Percentiles rank a stretch among this genome's conserved stretches.
Conservation (phyloP, 257 asterid species). For the Petunia axillaris region DNA sequence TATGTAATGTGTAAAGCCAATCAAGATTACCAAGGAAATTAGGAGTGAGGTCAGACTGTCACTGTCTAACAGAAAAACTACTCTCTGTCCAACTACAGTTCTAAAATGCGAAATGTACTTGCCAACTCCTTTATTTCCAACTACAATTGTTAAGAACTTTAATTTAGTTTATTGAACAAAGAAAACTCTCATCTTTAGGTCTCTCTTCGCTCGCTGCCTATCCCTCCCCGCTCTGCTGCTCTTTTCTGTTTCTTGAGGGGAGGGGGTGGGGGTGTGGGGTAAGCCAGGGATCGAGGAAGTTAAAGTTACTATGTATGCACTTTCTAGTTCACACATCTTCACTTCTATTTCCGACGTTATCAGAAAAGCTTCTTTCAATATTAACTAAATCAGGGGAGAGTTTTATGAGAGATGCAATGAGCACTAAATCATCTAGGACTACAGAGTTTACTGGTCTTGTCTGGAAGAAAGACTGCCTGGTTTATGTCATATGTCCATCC, state of each 20-base stretch:
- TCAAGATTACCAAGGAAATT: neutral
- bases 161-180: neutral
- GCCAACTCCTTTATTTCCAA: neutral
- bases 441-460: too few relatives aligned
- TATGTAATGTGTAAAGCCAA: neutral
- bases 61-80: neutral
- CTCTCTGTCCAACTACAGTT: neutral
- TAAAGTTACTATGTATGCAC: neutral
- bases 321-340: slow-evolving; percentile 1
- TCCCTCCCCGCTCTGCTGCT: neutral
- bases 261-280: neutral
- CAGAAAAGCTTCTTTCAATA: neutral
- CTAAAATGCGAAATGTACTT: slow-evolving; percentile 13
- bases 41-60: neutral
- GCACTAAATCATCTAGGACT: too few relatives aligned
- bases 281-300: neutral
- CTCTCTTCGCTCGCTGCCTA: neutral
- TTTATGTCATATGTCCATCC: neutral
- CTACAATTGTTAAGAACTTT: neutral
- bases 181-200: neutral
- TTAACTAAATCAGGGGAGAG: too few relatives aligned
- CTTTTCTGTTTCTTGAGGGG: neutral
- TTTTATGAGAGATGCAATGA: too few relatives aligned
- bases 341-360: neutral
- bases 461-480: neutral